Conservation (phyloP, 2,329 filamentous ascomycete species). For the Zymoseptoria passerinii region DNA sequence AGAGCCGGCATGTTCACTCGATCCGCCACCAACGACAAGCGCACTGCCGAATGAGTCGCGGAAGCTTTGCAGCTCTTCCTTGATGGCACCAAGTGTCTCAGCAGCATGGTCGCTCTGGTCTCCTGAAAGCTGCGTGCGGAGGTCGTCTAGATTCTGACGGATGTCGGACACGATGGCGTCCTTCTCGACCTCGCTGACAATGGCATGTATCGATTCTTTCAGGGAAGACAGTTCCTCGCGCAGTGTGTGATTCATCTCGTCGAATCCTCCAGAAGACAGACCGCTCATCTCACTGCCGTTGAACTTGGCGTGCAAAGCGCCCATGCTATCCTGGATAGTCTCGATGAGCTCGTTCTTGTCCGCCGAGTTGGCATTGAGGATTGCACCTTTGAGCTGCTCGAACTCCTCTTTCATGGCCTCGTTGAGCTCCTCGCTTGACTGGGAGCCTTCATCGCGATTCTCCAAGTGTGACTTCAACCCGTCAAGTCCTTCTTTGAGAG, state of each 20-base stretch:
- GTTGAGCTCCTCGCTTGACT: slow-evolving; percentile 40
- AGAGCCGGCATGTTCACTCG: slow-evolving; percentile 22
- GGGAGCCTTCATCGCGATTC: slow-evolving; percentile 26
- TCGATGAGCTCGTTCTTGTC: slow-evolving; percentile 57
- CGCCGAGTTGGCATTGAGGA: slow-evolving; percentile 52
- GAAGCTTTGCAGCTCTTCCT: slow-evolving; percentile 37
- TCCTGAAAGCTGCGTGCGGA: slow-evolving; percentile 31
- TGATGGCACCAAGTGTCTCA: slow-evolving; percentile 35
- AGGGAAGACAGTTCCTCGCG: slow-evolving; percentile 55
- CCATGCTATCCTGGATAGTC: slow-evolving; percentile 47
- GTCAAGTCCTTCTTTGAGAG: slow-evolving; percentile 28
- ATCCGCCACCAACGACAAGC: slow-evolving; percentile 30
- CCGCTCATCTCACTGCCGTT: slow-evolving; percentile 29
- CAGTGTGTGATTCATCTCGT: slow-evolving; percentile 42
- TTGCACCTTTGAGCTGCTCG: slow-evolving; percentile 68
- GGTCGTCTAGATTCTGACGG: slow-evolving; percentile 39
- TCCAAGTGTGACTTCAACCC: slow-evolving; percentile 22
- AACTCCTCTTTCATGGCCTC: slow-evolving; percentile 75
- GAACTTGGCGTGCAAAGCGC: slow-evolving; percentile 39
- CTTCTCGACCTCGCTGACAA: slow-evolving; percentile 41
- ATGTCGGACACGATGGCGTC: slow-evolving; percentile 62
- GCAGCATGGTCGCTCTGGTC: slow-evolving; percentile 36
- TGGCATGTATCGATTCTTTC: slow-evolving; percentile 48
- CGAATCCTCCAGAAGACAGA: slow-evolving; percentile 30
- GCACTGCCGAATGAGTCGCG: slow-evolving; percentile 36